Percentiles rank a stretch among this genome's conserved stretches.
These are phyloP conservation scores for Rosellinia necatrix DNA, from an alignment of 2,329 filamentous ascomycete genomes.

Conservation along the genomic window DNA sequence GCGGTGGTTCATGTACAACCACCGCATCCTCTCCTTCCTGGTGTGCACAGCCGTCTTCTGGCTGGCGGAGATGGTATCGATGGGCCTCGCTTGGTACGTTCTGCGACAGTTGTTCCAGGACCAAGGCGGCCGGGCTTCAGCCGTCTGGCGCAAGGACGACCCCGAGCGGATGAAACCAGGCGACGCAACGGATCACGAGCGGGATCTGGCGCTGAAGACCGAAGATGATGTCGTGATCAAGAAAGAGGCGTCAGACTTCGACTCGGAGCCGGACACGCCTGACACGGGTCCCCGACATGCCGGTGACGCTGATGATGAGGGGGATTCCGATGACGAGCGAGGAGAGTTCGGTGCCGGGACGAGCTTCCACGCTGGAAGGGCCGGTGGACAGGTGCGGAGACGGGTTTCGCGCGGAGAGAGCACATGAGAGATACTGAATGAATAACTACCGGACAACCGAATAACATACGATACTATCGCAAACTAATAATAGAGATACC, in stretches of 20 bases:
- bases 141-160: too few species aligned
- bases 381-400: conserved; percentile 29
- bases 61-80: conserved; percentile 71
- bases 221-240: conserved; percentile 32
- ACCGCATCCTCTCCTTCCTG: conserved; percentile 71
- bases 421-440: too few species aligned
- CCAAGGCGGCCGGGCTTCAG: too few species aligned
- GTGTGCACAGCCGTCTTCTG: conserved; percentile 76
- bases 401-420: conserved; percentile 30
- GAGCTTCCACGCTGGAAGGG: conserved; percentile 28
- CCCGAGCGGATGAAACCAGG: background rate
- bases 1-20: conserved; percentile 85
- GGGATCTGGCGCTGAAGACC: conserved; percentile 10
- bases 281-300: conserved; percentile 18
- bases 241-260: conserved; percentile 29
- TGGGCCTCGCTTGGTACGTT: conserved; percentile 66
- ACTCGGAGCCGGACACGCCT: conserved; percentile 16
- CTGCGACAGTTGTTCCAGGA: conserved; percentile 47
- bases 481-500: too few species aligned
- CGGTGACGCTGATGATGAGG: conserved; percentile 38
- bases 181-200: background rate
- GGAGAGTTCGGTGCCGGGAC: conserved; percentile 28
- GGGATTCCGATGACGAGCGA: conserved; percentile 33
- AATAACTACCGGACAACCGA: too few species aligned
- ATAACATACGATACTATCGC: too few species aligned